Evolutionary conservation across 495 filamentous ascomycete genomes (phyloP), one percentile per base, ranked within the genome.

Genomic region (Neurospora sp.): DNA sequence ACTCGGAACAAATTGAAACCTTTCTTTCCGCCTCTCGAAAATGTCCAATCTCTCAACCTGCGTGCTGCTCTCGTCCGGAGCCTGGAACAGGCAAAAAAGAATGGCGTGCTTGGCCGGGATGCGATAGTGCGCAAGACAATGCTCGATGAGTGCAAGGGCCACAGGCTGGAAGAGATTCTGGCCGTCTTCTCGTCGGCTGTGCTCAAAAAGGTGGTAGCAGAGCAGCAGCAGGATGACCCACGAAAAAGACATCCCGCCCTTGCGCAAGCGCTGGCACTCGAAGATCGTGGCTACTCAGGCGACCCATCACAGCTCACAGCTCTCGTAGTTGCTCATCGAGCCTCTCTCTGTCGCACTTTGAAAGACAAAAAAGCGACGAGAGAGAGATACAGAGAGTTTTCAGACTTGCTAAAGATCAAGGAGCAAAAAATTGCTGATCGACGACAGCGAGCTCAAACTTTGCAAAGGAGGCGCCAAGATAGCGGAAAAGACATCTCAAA

Each of bases 91-190:
- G 84, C 92, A 69, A 97, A 96, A 86, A 96, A 94, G 81, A 92
- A 89, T 86, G 93, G 93, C 11, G 86, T 92, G 2, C 83, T 97
- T 22, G 91, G 92, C 11, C 87, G 91, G 69, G 93, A 96, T 78
- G 86, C 86, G 0, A 88, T 93, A 5, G 82, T 97, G 46, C 89
- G 94, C 53, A 97, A 95, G 82, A 93, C 91, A 0, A 95, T 96
- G 92, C 83, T 97, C 71, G 94, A 97, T 79, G 93, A 97, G 74
- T 97, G 94, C 82, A 92, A 90, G 74, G 93, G 92, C 39, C 92
- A 93, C 72, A 88, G 92, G 74, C 86, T 93, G 71, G 91, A 93
- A 78, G 93, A 97, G 80, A 80, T 95, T 2, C 85, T 97, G 12
- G 88, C 90, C 12, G 86, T 87, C 0, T 96, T 97, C 78, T 96